Base-by-base conservation (phyloP, 805 yeast species). In the Nakazawaea wyomingensis region DNA sequence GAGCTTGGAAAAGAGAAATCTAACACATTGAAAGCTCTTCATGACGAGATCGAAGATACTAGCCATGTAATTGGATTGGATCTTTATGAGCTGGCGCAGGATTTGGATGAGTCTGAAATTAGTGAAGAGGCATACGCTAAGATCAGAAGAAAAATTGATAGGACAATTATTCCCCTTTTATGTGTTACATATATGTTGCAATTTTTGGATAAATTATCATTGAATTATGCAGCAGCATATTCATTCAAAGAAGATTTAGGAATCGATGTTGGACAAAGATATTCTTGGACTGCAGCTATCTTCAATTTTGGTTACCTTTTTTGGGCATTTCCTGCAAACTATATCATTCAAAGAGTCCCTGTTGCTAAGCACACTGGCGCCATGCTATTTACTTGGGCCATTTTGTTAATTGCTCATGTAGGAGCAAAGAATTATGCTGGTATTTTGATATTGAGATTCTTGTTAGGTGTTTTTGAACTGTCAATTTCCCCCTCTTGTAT, bases 271-370 rank as follows among this genome's bases (percentile, higher is more conserved):
- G 75, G 71, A 31, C 58, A 48, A 42, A 61, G 67, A 54, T 71
- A 75, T 51, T 57, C 75, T 37, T 75, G 84, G 80, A 59, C 72
- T 16, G 77, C 82, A 13, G 69, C 81, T 1, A 70, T 77, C 6
- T 80, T 80, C 50, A 79, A 79, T 52, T 56, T 82, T 32, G 90
- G 88, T 1, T 83, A 82, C 54, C 56, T 83, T 37, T 67, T 67
- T 17, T 77, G 76, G 53, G 82, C 78, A 49, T 60, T 74, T 40
- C 82, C 82, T 2, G 70, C 76, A 32, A 62, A 50, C 34, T 54
- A 54, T 32, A 31, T 59, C 19, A 50, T 65, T 32, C 72, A 65
- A 45, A 61, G 51, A 35, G 54, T 59, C 10, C 70, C 71, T 3
- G 57, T 66, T 30, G 59, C 60, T 9, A 65, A 60, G 42, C 64